phyloP scores from a whole-genome alignment of 805 yeast genomes.

The Saturnispora mendoncae region DNA sequence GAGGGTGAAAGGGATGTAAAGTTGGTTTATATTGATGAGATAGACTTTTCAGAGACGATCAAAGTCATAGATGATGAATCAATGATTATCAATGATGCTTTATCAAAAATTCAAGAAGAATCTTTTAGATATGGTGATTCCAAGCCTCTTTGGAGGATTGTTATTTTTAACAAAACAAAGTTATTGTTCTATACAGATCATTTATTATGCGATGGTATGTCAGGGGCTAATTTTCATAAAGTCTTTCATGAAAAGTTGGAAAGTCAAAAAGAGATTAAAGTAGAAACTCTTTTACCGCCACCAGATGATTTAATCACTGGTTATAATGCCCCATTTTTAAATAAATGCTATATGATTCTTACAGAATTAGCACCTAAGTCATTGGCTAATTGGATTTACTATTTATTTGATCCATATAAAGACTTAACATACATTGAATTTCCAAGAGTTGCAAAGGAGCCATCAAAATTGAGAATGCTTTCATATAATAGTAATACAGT shows the following conservation, averaged over 20 bases:
- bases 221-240: slow-evolving; percentile 26
- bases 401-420: slow-evolving; percentile 2
- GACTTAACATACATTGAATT: slow-evolving; percentile 1
- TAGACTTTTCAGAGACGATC: slow-evolving; percentile 14
- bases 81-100: slow-evolving; percentile 3
- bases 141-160: slow-evolving; percentile 18
- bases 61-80: slow-evolving; percentile 13
- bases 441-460: not conserved
- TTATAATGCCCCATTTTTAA: not conserved
- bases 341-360: not conserved
- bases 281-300: not conserved
- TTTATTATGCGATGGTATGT: slow-evolving; percentile 29
- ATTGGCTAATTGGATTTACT: slow-evolving; percentile 2
- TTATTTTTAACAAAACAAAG: slow-evolving; percentile 11
- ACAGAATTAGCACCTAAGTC: slow-evolving; percentile 1
- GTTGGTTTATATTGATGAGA: slow-evolving; percentile 1
- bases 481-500: not conserved
- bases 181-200: slow-evolving; percentile 25
- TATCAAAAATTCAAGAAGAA: slow-evolving; percentile 2
- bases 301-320: slow-evolving; percentile 1
- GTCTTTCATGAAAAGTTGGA: not conserved
- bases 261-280: not conserved
- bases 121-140: not conserved
- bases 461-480: not conserved
- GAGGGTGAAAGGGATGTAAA: not conserved